Conservation (phyloP, 345 rosid genomes). For the Tarenaya hassleriana region DNA sequence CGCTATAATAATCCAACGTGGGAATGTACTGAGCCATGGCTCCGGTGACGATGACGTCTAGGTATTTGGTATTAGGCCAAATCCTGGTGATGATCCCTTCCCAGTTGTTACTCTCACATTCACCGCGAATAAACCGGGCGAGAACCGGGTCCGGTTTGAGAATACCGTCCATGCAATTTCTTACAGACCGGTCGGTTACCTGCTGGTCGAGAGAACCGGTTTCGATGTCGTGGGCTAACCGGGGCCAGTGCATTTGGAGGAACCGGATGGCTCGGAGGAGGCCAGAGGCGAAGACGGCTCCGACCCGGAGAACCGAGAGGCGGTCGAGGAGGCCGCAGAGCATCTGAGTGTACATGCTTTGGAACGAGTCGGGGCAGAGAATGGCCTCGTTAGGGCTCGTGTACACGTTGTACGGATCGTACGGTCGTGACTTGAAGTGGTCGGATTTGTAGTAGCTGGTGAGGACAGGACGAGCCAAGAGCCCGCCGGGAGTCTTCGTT, state of each 20-base stretch:
- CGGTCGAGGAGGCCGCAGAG: conserved; percentile 79
- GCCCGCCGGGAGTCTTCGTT: conserved; percentile 80
- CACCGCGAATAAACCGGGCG: conserved; percentile 42
- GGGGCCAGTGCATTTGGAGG: conserved; percentile 74
- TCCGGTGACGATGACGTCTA: conserved; percentile 91
- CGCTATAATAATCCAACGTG: conserved; percentile 82
- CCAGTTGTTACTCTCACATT: conserved; percentile 60
- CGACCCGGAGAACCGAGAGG: conserved; percentile 69
- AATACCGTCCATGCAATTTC: conserved; percentile 33
- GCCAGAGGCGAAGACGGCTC: conserved; percentile 92
- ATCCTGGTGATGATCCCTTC: conserved; percentile 63
- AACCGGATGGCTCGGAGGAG: conserved; percentile 82
- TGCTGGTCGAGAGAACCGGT: conserved; percentile 47
- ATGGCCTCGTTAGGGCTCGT: conserved; percentile 93
- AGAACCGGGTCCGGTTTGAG: conserved; percentile 53
- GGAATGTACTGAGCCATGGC: conserved; percentile 98
- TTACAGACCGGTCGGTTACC: conserved; percentile 45
- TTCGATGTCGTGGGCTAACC: conserved; percentile 53
- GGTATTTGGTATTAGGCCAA: conserved; percentile 87
- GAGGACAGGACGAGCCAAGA: conserved; percentile 80
- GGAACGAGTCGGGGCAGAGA: conserved; percentile 84
- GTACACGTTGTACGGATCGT: conserved; percentile 77
- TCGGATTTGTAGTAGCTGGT: conserved; percentile 97
- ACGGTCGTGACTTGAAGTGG: conserved; percentile 75
- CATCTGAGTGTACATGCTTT: conserved; percentile 96